A percentile compares a stretch with the other conserved stretches of the same genome.
These are phyloP conservation scores for Phytophthora chlamydospora DNA, from an alignment of 352 stramenopile species.

Conservation along the genomic window DNA sequence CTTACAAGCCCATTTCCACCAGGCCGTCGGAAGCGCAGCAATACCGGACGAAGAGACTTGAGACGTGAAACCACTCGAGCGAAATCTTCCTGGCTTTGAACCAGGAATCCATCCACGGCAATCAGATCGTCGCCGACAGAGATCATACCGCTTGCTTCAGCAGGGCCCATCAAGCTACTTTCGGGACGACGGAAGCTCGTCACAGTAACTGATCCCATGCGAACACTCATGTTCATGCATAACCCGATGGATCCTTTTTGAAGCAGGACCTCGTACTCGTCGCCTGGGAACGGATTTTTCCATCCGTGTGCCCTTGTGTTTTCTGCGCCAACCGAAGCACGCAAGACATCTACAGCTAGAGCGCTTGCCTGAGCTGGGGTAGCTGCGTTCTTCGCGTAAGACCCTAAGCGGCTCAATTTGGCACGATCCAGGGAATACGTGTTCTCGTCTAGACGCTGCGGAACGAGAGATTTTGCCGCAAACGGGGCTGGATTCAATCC, in stretches of 20 bases:
- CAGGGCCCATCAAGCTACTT: conserved; percentile 73
- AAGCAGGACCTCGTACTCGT: conserved; percentile 88
- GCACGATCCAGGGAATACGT: conserved; percentile 58
- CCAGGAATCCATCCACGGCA: conserved; percentile 78
- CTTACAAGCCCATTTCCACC: conserved; percentile 45
- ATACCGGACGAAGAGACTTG: conserved; percentile 78
- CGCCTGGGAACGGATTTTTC: conserved; percentile 62
- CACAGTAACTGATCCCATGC: conserved; percentile 77
- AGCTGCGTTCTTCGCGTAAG: conserved; percentile 68
- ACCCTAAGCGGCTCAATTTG: conserved; percentile 50
- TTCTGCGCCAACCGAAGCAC: conserved; percentile 49
- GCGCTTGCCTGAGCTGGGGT: conserved; percentile 66
- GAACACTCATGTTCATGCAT: conserved; percentile 92
- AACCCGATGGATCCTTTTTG: conserved; percentile 88
- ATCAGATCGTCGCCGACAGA: conserved; percentile 79
- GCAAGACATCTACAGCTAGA: conserved; percentile 73
- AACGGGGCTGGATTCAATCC: conserved; percentile 65
- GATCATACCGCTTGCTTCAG: conserved; percentile 85
- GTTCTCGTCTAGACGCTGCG: conserved; percentile 69
- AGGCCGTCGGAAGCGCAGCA: conserved; percentile 82
- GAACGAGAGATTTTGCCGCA: conserved; percentile 57
- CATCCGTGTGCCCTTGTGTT: conserved; percentile 64
- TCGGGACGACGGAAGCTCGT: conserved; percentile 85
- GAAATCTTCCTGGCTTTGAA: conserved; percentile 85
- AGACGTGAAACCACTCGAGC: conserved; percentile 78